Conservation (phyloP, 345 rosid species). For the Viola odorata region DNA sequence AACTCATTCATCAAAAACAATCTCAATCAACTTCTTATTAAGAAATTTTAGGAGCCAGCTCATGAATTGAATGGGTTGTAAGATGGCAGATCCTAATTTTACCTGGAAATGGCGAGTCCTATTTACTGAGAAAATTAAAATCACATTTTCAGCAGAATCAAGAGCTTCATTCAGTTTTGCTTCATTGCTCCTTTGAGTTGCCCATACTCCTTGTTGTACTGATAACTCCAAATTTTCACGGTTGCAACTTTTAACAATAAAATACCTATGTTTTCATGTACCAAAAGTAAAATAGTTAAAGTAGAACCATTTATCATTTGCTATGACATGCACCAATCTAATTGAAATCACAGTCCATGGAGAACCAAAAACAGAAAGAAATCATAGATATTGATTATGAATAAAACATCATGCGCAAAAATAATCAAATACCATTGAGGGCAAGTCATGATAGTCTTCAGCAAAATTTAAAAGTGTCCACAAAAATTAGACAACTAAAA, state of each 20-base stretch:
- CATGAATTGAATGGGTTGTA: slow-evolving; percentile 7
- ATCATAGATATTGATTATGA: too few relatives aligned
- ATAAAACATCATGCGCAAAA: too few relatives aligned
- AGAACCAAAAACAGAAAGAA: too few relatives aligned
- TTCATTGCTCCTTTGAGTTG: slow-evolving; percentile 99
- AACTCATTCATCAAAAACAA: slow-evolving; percentile 2
- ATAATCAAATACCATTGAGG: too few relatives aligned
- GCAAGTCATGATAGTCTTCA: too few relatives aligned
- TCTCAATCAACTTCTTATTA: background rate
- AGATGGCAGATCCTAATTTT: slow-evolving; percentile 16
- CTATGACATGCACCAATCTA: too few relatives aligned
- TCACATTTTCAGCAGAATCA: slow-evolving; percentile 84
- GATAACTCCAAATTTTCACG: slow-evolving; percentile 94
- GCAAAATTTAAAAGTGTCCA: too few relatives aligned
- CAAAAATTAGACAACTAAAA: too few relatives aligned
- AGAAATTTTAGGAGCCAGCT: background rate
- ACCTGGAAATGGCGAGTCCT: slow-evolving; percentile 98
- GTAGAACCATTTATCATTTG: background rate
- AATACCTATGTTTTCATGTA: slow-evolving; percentile 60
- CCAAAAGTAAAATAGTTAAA: slow-evolving; percentile 17
- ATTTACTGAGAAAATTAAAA: slow-evolving; percentile 90
- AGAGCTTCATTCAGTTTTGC: slow-evolving; percentile 96
- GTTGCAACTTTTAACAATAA: slow-evolving; percentile 94
- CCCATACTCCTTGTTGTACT: slow-evolving; percentile 99
- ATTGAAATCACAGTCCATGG: too few relatives aligned